Evolutionary conservation across 805 yeast genomes (phyloP), one percentile per base, ranked within the genome.

Genomic region (Zygosaccharomyces bisporus): DNA sequence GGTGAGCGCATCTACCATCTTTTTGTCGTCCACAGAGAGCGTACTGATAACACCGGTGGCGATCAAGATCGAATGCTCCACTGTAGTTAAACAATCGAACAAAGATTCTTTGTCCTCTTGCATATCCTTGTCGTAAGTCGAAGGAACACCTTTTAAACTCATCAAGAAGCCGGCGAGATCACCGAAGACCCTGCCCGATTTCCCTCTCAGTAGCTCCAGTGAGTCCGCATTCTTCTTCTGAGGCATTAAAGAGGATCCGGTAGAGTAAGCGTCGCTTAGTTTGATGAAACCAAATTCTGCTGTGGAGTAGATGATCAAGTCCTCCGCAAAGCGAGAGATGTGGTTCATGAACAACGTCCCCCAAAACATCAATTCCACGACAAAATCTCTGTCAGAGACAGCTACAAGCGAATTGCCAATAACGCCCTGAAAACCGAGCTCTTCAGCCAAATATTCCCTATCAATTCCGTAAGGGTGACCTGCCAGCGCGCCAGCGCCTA

Each of bases 381-480:
- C 96, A 67, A 93, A 93, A 67, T 93, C 99, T 69, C 99, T 83
- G 68, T 93, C 99, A 40, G 95, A 81, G 18, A 93, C 99, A 0
- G 98, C 99, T n/a, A 91, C 79, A 56, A 93, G 72, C 1, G 98
- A 91, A 70, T 93, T 93, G 44, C 98, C 98, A 71, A 93, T 90
- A 37, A 87, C 89, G 4, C 89, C 82, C 44, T 73, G 68, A 57
- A 93, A 93, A 0, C 91, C 95, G 34, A 93, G 74, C 14, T 80
- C 85, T 39, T 75, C 60, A 18, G 97, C 96, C 53, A 93, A 68
- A 58, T 70, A 89, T 63, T 91, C 96, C 63, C 99, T 78, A 68
- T 93, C 98, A 53, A 93, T 87, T n/a, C 98, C 98, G 61, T 90
- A 93, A 31, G 99, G 99, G 65, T 93, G 99, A 45, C 99, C 99